Evolutionary conservation across 2,329 filamentous ascomycete species (phyloP).

Genomic region (Fusarium neocosmosporiellum): DNA sequence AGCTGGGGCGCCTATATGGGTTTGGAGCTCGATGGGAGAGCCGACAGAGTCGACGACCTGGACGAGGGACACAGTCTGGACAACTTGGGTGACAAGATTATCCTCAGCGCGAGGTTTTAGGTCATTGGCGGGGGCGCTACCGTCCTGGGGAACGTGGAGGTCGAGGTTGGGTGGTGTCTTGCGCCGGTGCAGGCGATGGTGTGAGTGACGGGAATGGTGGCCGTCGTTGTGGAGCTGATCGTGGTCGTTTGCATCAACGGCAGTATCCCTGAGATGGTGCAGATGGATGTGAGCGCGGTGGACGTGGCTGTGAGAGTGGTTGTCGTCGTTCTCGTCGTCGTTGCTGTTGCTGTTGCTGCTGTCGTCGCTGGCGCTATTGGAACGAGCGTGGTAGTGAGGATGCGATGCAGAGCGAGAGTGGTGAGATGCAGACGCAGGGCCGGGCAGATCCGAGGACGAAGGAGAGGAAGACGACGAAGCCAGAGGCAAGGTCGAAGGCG

Average conservation of each 20-base stretch:
- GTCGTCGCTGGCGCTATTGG: conserved; percentile 5
- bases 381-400: conserved; percentile 31
- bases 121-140: conserved; percentile 28
- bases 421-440: conserved; percentile 31
- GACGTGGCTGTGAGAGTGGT: conserved; percentile 12
- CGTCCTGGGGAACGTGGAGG: conserved; percentile 38
- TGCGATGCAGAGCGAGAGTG: conserved; percentile 31
- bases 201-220: conserved; percentile 36
- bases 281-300: conserved; percentile 35
- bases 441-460: conserved; percentile 33
- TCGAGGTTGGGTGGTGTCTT: conserved; percentile 26
- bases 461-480: conserved; percentile 35
- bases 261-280: conserved; percentile 14
- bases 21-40: conserved; percentile 57
- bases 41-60: conserved; percentile 63
- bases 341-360: conserved; percentile 3
- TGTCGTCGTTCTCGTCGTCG: conserved; percentile 6
- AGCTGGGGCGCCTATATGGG: conserved; percentile 53
- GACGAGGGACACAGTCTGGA: conserved; percentile 67
- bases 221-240: conserved; percentile 37
- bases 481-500: conserved; percentile 29
- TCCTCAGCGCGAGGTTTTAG: conserved; percentile 33
- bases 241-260: conserved; percentile 27
- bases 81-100: conserved; percentile 56
- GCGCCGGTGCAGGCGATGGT: conserved; percentile 37